Evolutionary conservation across 441 rosid species (phyloP), one percentile per base, ranked within the genome.

Genomic region (Melastoma candidum): DNA sequence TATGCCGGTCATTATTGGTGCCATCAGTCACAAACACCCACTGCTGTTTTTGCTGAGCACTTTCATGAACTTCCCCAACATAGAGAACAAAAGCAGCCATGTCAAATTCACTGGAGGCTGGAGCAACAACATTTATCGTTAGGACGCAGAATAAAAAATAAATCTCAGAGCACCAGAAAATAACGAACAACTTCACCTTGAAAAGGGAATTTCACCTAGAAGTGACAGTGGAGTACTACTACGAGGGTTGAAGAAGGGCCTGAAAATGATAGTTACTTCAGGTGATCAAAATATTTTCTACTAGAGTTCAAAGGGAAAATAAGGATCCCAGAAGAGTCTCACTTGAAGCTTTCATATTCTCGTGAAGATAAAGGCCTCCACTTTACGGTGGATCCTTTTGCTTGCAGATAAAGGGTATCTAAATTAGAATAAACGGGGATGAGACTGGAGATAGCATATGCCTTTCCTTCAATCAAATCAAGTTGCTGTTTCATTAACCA

Each of bases 21-120:
- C 75, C 76, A 78, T 90, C 97, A 52, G 87, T 81, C 68, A 85
- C 88, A 71, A 90, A 87, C 43, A 94, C 80, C 96, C 96, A 85
- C 67, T 90, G 99, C 68, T 77, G 90, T 84, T 73, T 85, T 64
- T 71, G 83, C 53, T 68, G 67, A 67, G 69, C 77, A 44, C 64
- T 66, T 36, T 64, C 65, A 63, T 71, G 77, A 61, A 69, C 83
- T 67, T 87, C 87, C 61, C 96, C 99, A 66, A 87, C 92, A 52
- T 80, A 55, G 64, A 94, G 74, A 61, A 94, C 77, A 32, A 72
- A 68, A 41, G 85, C 92, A 57, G 84, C 90, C 47, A 76, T 75
- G 63, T 90, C 99, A 68, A 94, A 94, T 74, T 94, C 96, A 69
- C 22, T 17, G 22, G 26, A 62, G 25, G 67, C 22, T 17, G 22